Base-by-base conservation (phyloP, 345 rosid species). In the Gossypium longicalyx region DNA sequence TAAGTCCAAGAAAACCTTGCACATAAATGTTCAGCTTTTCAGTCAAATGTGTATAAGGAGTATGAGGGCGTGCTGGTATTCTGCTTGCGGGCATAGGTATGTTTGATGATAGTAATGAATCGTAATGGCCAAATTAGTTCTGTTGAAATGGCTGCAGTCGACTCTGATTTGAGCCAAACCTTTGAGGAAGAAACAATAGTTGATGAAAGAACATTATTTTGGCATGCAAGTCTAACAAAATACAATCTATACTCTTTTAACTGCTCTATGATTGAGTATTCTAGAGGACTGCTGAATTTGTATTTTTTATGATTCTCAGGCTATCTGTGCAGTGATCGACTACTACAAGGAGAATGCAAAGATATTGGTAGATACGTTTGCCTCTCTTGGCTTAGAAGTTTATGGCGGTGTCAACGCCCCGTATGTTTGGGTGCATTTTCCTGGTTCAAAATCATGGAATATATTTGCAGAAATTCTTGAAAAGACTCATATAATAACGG, bases 331-430 rank as follows among this genome's bases (percentile, higher is more conserved):
- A 1, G 83, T 79, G 75, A 75, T 86, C 48, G 76, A 77, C 68
- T 88, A 78, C 89, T 91, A 91, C 87, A 85, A 59, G 82, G 93
- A 85, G 74, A 93, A 89, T 47, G 88, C 87, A 1, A 71, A 84
- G 77, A 87, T 91, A 72, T 73, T 93, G 12, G 77, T 81, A 20
- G 82, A 91, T 15, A 79, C 93, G 16, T 77, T 91, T 16, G 61
- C 73, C 59, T 83, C 89, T 9, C 77, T 86, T 1, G 92, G 91
- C 2, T 73, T 84, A 20, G 81, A 82, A 44, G 90, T 84, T 12
- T 87, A 86, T 48, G 98, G 95, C 27, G 95, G 97, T 25, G 78
- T 80, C 75, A 93, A 89, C 70, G 91, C 95, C 9, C 97, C 95
- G 0, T 93, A 93, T 75, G 80, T 82, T 9, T 91, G 95, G 97